Evolutionary conservation across 768 basidiomycete species (phyloP), one percentile per base, ranked within the genome.

Genomic region (Boletus fagicola): DNA sequence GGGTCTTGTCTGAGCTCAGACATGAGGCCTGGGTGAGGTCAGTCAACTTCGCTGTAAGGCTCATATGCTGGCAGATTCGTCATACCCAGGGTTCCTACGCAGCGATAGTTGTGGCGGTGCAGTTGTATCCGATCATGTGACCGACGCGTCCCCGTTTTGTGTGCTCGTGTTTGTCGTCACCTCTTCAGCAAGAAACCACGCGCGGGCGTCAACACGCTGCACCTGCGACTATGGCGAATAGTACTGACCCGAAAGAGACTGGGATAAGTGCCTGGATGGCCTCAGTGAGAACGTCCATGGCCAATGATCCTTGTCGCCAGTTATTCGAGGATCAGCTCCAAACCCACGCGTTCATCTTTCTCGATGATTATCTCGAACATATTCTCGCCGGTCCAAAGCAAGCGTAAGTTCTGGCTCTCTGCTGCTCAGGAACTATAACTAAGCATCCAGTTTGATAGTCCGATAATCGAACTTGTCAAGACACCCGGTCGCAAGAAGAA

Each of bases 391-490:
- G 86, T 35, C 79, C 81, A 36, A 84, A 82, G 65, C 79, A 85
- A 72, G 88, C 84, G 90, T 90, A 63, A 48, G 82, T 55, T 5
- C 47, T 22, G 24, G 38, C 28, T 61, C 16, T 22, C 31, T 28
- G 28, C 46, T n/a, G 12, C 20, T 49, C 30, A 2, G 31, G 8
- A 35, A 20, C 28, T 30, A 11, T 35, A 24, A 28, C 49, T 49
- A 16, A 49, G 58, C 22, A 63, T 54, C 24, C 53, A 20, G 43
- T 13, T 15, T 0, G 40, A 16, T 60, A 92, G 90, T 47, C 81
- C 84, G 9, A 80, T 92, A 16, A 85, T 90, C 42, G 89, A 92
- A 52, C 79, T 93, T 18, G 83, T 93, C 3, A 93, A 93, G 74
- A 93, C 92, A 1, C 91, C 91, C 15, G 85, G 88, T 31, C 82